phyloP scores from a whole-genome alignment of 2,329 filamentous ascomycete species.

The Diaporthe helianthi region DNA sequence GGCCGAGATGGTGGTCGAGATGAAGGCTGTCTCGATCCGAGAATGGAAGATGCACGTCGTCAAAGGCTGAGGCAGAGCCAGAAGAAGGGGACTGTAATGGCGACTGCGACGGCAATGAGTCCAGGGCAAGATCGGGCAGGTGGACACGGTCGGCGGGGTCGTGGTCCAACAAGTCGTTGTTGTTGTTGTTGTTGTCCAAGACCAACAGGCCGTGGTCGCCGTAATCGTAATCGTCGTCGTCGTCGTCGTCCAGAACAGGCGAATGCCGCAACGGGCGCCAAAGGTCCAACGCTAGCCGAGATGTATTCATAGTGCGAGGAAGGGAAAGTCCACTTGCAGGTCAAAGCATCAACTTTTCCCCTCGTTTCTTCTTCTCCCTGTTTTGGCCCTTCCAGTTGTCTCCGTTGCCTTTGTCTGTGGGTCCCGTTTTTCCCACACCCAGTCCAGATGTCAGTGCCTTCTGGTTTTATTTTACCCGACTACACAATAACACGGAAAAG shows the following conservation, averaged over 20 bases:
- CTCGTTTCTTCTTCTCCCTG: neutral
- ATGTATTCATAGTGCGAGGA: constrained; percentile 9
- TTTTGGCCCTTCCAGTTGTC: neutral
- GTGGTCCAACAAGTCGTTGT: neutral
- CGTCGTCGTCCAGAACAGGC: neutral
- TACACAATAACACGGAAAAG: neutral
- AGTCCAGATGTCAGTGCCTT: too few species aligned
- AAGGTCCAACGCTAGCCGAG: neutral
- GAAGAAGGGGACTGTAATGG: neutral
- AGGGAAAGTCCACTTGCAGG: too few species aligned
- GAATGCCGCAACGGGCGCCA: neutral
- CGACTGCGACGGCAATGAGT: neutral
- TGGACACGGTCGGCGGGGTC: neutral
- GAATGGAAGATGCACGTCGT: neutral
- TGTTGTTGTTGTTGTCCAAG: neutral
- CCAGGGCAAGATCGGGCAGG: neutral
- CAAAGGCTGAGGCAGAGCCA: neutral
- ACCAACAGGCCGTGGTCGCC: neutral
- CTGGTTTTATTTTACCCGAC: neutral
- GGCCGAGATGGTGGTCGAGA: constrained; percentile 22
- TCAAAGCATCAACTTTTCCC: neutral
- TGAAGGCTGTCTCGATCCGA: neutral
- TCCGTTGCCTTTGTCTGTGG: neutral
- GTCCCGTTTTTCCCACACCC: neutral
- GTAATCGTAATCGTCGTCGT: neutral